phyloP scores from a whole-genome alignment of 2,329 filamentous ascomycete species.

The Drechslerella coelobrocha region DNA sequence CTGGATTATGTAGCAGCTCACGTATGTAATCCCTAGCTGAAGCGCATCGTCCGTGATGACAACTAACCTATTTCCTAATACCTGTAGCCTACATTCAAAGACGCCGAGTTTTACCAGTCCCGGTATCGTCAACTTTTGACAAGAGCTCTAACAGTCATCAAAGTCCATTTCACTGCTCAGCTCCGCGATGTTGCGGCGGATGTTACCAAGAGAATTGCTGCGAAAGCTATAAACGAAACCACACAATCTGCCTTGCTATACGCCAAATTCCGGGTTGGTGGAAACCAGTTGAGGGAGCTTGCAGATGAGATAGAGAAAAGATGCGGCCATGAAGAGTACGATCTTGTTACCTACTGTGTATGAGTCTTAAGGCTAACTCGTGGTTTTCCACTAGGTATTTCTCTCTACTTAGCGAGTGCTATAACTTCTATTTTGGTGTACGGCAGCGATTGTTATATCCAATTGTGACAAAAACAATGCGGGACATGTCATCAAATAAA shows the following conservation, averaged over 20 bases:
- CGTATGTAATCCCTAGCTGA: slow-evolving; percentile 63
- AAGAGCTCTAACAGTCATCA: slow-evolving; percentile 70
- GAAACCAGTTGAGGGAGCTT: slow-evolving; percentile 70
- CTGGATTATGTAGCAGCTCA: slow-evolving; percentile 90
- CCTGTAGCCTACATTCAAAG: slow-evolving; percentile 52
- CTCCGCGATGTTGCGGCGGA: slow-evolving; percentile 69
- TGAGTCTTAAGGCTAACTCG: slow-evolving; percentile 34
- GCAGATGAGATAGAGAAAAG: slow-evolving; percentile 73
- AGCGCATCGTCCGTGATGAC: neutral
- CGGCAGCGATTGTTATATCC: slow-evolving; percentile 53
- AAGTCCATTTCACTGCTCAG: slow-evolving; percentile 70
- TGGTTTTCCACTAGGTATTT: slow-evolving; percentile 51
- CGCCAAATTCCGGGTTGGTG: slow-evolving; percentile 73
- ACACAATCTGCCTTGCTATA: slow-evolving; percentile 75
- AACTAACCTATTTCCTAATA: neutral
- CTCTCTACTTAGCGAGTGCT: slow-evolving; percentile 55
- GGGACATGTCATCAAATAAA: slow-evolving; percentile 64
- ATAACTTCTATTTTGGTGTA: slow-evolving; percentile 52
- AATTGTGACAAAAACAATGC: slow-evolving; percentile 57
- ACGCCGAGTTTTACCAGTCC: slow-evolving; percentile 61
- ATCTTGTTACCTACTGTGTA: slow-evolving; percentile 68
- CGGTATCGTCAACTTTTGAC: slow-evolving; percentile 59
- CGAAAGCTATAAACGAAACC: slow-evolving; percentile 73
- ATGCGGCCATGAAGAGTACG: slow-evolving; percentile 67
- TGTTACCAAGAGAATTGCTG: slow-evolving; percentile 65